Percentiles rank a stretch among this genome's conserved stretches.
Evolutionary conservation across 2,329 filamentous ascomycete genomes (phyloP).

Genomic region (Teratosphaeriaceae sp.): DNA sequence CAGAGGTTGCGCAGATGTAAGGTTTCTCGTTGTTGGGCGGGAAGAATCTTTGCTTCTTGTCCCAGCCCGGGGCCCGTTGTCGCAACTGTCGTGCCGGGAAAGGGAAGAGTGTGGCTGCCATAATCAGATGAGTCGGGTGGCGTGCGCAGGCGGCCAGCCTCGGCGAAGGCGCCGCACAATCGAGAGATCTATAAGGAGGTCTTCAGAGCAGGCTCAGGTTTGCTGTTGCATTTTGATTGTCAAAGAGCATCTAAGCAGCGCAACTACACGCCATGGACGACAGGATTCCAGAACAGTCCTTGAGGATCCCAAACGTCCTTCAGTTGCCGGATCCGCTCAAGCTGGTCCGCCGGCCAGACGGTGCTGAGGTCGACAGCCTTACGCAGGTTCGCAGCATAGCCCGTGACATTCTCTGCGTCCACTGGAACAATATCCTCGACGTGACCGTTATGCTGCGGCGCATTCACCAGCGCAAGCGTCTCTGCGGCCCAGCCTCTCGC

Average conservation of each 20-base stretch:
- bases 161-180: no score
- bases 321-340: not conserved
- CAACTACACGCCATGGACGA: not conserved
- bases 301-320: not conserved
- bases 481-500: conserved; percentile 4
- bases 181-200: no score
- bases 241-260: no score
- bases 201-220: no score
- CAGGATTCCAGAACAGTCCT: not conserved
- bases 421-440: not conserved
- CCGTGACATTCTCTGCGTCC: not conserved
- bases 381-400: conserved; percentile 1
- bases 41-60: not conserved
- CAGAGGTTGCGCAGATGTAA: conserved; percentile 1
- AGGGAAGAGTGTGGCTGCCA: no score
- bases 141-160: no score
- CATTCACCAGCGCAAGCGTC: not conserved
- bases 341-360: not conserved
- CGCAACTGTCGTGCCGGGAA: no score
- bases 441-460: not conserved
- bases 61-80: not conserved
- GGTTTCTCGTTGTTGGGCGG: not conserved
- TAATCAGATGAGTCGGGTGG: no score
- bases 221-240: no score
- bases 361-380: conserved; percentile 4